Percentiles rank a stretch among this genome's conserved stretches.
Evolutionary conservation across 108 stramenopile species (phyloP).

Genomic region (Pseudonitzschia delicatissima): DNA sequence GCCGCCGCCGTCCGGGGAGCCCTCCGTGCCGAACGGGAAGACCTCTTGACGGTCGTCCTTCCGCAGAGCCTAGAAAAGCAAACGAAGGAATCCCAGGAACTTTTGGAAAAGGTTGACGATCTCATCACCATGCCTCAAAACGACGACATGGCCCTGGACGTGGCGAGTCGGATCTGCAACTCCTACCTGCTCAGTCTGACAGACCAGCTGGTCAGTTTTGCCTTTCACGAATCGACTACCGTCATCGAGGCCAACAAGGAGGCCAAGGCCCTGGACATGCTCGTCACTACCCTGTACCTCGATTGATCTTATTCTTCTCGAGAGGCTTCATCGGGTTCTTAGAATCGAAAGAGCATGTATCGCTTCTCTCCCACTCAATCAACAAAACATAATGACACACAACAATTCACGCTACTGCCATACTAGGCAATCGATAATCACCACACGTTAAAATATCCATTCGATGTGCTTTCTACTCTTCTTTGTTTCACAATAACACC

Average conservation of each 20-base stretch:
- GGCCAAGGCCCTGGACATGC: slow-evolving; percentile 84
- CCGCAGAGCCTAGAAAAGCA: slow-evolving; percentile 88
- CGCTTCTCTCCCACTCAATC: too few species aligned
- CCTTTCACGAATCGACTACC: slow-evolving; percentile 89
- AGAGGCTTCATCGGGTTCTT: too few species aligned
- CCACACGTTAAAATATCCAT: too few species aligned
- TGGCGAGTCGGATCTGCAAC: slow-evolving; percentile 90
- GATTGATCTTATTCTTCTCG: too few species aligned
- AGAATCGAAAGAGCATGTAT: too few species aligned
- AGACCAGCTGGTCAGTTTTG: slow-evolving; percentile 91
- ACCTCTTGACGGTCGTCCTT: slow-evolving; percentile 88
- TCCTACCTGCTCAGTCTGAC: slow-evolving; percentile 83
- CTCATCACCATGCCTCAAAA: slow-evolving; percentile 84
- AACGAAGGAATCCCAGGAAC: slow-evolving; percentile 78
- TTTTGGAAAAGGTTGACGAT: slow-evolving; percentile 76
- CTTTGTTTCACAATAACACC: too few species aligned
- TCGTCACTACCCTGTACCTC: slow-evolving; percentile 86
- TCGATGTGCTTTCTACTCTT: too few species aligned
- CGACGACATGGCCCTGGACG: slow-evolving; percentile 78
- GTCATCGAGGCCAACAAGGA: slow-evolving; percentile 88
- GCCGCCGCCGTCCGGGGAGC: slow-evolving; percentile 85
- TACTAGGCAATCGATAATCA: too few species aligned
- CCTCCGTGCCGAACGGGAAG: slow-evolving; percentile 80
- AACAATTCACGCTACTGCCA: too few species aligned
- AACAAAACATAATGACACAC: too few species aligned